A percentile compares a stretch with the other conserved stretches of the same genome.
These are phyloP conservation scores for Diaporthe humulicola DNA, from an alignment of 2,329 filamentous ascomycete species.

Conservation along the genomic window DNA sequence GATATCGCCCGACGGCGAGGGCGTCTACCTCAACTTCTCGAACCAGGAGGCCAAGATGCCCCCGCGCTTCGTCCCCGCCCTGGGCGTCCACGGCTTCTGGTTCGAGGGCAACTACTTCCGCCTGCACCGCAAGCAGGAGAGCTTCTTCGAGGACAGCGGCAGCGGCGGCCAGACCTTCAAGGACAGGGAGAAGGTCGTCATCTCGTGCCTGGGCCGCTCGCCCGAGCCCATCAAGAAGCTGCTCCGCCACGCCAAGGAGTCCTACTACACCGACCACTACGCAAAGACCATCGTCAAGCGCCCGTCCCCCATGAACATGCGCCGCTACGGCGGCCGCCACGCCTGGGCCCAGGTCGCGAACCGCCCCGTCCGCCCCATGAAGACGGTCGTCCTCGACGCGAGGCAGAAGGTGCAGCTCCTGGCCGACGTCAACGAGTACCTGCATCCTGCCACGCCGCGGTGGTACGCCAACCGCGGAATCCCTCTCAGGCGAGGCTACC, in stretches of 20 bases:
- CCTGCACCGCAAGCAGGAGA: slow-evolving; percentile 61
- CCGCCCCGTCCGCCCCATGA: slow-evolving; percentile 77
- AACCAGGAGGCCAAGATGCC: slow-evolving; percentile 67
- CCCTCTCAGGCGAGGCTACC: slow-evolving; percentile 81
- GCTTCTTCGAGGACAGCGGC: slow-evolving; percentile 53
- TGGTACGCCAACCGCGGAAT: slow-evolving; percentile 85
- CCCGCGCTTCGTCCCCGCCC: slow-evolving; percentile 66
- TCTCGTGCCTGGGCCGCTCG: slow-evolving; percentile 68
- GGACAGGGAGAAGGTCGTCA: slow-evolving; percentile 64
- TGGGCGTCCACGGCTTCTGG: slow-evolving; percentile 68
- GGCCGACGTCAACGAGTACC: slow-evolving; percentile 81
- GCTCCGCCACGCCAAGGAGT: slow-evolving; percentile 65
- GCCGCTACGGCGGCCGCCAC: slow-evolving; percentile 58
- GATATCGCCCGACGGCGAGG: slow-evolving; percentile 55
- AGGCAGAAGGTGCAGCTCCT: slow-evolving; percentile 76
- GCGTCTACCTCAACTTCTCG: slow-evolving; percentile 70
- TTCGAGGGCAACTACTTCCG: slow-evolving; percentile 64
- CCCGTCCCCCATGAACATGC: slow-evolving; percentile 60
- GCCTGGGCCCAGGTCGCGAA: slow-evolving; percentile 70
- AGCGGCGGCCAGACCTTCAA: slow-evolving; percentile 55
- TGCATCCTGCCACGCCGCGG: slow-evolving; percentile 75
- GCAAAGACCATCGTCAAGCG: slow-evolving; percentile 72
- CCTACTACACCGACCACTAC: slow-evolving; percentile 65
- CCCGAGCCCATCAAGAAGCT: slow-evolving; percentile 68
- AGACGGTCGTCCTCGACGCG: slow-evolving; percentile 80